Evolutionary conservation across 306 rosid species (phyloP), one percentile per base, ranked within the genome.

Genomic region (Trifolium subterraneum): DNA sequence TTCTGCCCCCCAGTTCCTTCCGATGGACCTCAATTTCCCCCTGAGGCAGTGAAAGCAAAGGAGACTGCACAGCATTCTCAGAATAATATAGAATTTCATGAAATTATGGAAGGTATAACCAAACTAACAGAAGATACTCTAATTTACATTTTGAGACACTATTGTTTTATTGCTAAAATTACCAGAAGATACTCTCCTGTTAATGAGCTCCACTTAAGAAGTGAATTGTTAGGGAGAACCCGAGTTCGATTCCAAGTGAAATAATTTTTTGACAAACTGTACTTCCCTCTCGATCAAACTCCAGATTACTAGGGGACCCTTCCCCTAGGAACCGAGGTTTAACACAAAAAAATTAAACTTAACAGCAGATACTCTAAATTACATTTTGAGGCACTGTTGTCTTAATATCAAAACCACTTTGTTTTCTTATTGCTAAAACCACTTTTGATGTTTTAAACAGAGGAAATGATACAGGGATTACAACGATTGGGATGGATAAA

Each of bases 401-500:
- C n/a, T 54, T 59, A 13, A 54, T 29, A 8, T 71, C 62, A 27
- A 83, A 58, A 59, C 68, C 33, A 27, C 48, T 56, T 52, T 52
- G 42, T 39, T 45, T 12, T 20, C 42, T 38, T 67, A 13, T 54
- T 31, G n/a, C 73, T 72, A 27, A 83, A 52, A 42, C 64, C 20
- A n/a, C 71, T 68, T 59, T 68, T 59, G 70, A 42, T 70, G 20
- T 59, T 44, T 55, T 76, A 62, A 36, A 85, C 92, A 94, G 98
- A 94, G 83, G 96, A 94, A 85, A 94, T 91, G 88, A 88, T 92
- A 64, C 81, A 54, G 5, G 97, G 96, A 60, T 86, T 94, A 23
- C 98, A 91, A 79, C 88, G 81, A 72, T 48, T 94, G 86, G 93
- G 93, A 68, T 94, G 96, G 98, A 91, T 73, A 78, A 91, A 88